These are phyloP conservation scores for Pseudogymnoascus pannorum DNA, from an alignment of 2,329 filamentous ascomycete genomes.

Conservation along the genomic window DNA sequence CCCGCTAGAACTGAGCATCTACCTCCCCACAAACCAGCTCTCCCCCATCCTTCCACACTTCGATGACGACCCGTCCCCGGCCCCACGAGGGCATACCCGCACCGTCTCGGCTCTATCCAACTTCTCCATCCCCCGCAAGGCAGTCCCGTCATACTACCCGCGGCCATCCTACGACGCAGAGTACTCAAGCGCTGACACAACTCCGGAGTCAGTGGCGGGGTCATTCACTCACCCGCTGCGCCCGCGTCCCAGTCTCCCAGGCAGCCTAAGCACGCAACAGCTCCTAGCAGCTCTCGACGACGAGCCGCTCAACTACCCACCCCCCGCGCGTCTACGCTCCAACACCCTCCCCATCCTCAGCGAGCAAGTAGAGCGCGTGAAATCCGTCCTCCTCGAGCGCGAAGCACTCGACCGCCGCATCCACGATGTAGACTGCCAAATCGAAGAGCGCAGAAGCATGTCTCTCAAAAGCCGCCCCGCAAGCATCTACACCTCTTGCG, in stretches of 20 bases:
- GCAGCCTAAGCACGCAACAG: slow-evolving; percentile 22
- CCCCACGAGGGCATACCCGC: slow-evolving; percentile 21
- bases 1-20: slow-evolving; percentile 51
- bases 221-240: slow-evolving; percentile 14
- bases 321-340: slow-evolving; percentile 23
- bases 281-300: slow-evolving; percentile 21
- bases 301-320: slow-evolving; percentile 16
- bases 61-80: slow-evolving; percentile 15
- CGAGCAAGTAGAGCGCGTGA: slow-evolving; percentile 25
- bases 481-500: slow-evolving; percentile 24
- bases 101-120: slow-evolving; percentile 23
- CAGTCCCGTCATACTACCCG: slow-evolving; percentile 18
- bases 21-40: slow-evolving; percentile 38
- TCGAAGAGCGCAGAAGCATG: slow-evolving; percentile 51
- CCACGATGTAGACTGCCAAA: slow-evolving; percentile 51
- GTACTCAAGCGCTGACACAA: background rate
- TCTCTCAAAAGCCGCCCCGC: slow-evolving; percentile 34
- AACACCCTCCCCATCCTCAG: slow-evolving; percentile 23
- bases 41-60: slow-evolving; percentile 52
- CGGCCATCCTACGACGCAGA: background rate
- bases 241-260: slow-evolving; percentile 14
- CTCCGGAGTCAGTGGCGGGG: background rate
- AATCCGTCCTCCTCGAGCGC: slow-evolving; percentile 28
- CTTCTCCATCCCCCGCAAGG: slow-evolving; percentile 26
- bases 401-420: slow-evolving; percentile 52